These are phyloP conservation scores for Peronospora farinosa DNA, from an alignment of 352 stramenopile genomes.

Conservation along the genomic window DNA sequence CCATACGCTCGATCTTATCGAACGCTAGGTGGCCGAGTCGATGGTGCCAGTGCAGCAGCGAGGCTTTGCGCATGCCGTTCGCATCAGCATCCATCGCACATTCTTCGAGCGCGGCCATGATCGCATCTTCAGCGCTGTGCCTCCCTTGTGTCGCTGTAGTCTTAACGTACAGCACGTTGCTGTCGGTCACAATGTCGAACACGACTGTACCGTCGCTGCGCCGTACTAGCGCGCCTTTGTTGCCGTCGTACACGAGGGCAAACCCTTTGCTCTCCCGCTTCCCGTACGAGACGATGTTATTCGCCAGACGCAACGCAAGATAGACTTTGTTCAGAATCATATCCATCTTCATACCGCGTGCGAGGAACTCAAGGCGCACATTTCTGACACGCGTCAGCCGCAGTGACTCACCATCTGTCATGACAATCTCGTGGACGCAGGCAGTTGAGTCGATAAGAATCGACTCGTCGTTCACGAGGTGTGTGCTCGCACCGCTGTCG, in stretches of 20 bases:
- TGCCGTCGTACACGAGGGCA: too few relatives aligned
- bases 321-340: not conserved
- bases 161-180: not conserved
- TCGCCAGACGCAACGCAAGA: not conserved
- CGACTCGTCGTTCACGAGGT: not conserved
- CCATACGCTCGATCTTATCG: not conserved
- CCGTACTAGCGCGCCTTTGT: not conserved
- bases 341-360: not conserved
- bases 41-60: not conserved
- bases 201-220: not conserved
- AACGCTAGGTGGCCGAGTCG: not conserved
- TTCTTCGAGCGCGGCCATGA: not conserved
- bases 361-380: not conserved
- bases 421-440: not conserved
- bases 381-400: not conserved
- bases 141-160: not conserved
- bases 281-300: not conserved
- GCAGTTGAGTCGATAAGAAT: not conserved
- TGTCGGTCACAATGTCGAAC: not conserved
- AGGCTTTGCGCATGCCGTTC: too few relatives aligned
- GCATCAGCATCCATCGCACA: too few relatives aligned
- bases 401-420: not conserved
- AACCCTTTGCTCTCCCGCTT: not conserved
- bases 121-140: not conserved
- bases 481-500: too few relatives aligned